phyloP scores from a whole-genome alignment of 495 filamentous ascomycete species.

The Lichenothelia convexa region DNA sequence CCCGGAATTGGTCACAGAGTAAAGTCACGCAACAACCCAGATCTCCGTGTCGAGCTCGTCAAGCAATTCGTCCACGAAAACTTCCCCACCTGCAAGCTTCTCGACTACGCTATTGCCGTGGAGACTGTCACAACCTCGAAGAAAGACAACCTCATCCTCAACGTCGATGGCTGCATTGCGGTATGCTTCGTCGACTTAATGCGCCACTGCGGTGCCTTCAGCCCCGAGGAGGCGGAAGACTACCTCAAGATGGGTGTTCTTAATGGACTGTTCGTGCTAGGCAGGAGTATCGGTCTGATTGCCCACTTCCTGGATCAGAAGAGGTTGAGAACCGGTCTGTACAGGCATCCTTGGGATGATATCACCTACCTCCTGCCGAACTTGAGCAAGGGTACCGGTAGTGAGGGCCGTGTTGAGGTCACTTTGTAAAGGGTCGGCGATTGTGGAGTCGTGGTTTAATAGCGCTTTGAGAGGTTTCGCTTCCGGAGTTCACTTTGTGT shows the following conservation, averaged over 20 bases:
- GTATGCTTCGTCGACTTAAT: slow-evolving; percentile 97
- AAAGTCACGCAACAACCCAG: slow-evolving; percentile 99
- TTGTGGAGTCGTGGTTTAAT: too few species aligned
- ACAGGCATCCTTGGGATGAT: slow-evolving; percentile 43
- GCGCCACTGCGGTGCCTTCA: slow-evolving; percentile 95
- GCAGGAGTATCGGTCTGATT: slow-evolving; percentile 92
- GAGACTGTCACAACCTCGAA: slow-evolving; percentile 97
- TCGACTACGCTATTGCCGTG: slow-evolving; percentile 95
- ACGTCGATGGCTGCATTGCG: slow-evolving; percentile 93
- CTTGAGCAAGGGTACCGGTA: slow-evolving; percentile 52
- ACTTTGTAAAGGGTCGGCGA: slow-evolving; percentile 36
- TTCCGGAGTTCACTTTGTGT: too few species aligned
- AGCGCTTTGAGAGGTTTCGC: too few species aligned
- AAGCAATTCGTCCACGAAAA: slow-evolving; percentile 96
- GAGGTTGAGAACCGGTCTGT: slow-evolving; percentile 90
- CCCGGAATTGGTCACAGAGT: slow-evolving; percentile 97
- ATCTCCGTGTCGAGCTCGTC: slow-evolving; percentile 96
- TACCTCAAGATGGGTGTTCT: slow-evolving; percentile 90
- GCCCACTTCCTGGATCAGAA: slow-evolving; percentile 99
- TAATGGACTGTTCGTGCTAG: slow-evolving; percentile 96
- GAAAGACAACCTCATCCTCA: slow-evolving; percentile 99
- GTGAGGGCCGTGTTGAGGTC: slow-evolving; percentile 85
- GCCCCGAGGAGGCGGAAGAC: slow-evolving; percentile 61
- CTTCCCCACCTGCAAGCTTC: slow-evolving; percentile 90
- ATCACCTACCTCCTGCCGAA: slow-evolving; percentile 90